phyloP scores from a whole-genome alignment of 805 yeast species.

The Isabelozyma pseudorhagii region DNA sequence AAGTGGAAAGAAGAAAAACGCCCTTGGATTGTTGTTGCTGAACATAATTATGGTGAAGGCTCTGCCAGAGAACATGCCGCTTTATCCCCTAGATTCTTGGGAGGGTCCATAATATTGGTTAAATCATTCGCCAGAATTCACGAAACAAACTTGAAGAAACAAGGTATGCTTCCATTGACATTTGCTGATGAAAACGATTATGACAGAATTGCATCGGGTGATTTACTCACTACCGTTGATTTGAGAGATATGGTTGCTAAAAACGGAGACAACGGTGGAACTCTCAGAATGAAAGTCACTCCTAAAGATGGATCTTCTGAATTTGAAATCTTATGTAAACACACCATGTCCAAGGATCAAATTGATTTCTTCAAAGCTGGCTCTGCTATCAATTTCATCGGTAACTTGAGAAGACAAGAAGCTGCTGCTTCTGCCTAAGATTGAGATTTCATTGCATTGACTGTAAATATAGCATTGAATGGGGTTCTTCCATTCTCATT shows the following conservation, averaged over 20 bases:
- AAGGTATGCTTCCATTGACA: conserved; percentile 93
- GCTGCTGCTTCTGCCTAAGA: conserved; percentile 3
- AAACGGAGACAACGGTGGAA: conserved; percentile 87
- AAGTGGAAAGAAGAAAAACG: conserved; percentile 84
- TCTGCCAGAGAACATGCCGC: conserved; percentile 99
- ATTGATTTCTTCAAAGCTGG: conserved; percentile 96
- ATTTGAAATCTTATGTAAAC: conserved; percentile 74
- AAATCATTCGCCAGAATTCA: conserved; percentile 98
- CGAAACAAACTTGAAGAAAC: conserved; percentile 96
- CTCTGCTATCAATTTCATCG: conserved; percentile 91
- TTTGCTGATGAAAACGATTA: conserved; percentile 90
- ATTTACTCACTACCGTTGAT: conserved; percentile 70
- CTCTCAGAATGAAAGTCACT: conserved; percentile 65
- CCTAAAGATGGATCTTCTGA: conserved; percentile 64
- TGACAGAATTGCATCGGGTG: conserved; percentile 76
- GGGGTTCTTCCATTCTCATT: not conserved
- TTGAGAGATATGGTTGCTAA: conserved; percentile 73
- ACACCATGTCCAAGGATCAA: conserved; percentile 97
- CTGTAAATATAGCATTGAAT: not conserved
- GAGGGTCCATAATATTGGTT: conserved; percentile 83
- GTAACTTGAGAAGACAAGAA: conserved; percentile 36
- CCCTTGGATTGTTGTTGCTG: conserved; percentile 96
- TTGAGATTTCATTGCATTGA: not conserved
- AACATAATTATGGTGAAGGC: conserved; percentile 98
- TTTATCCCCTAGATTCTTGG: conserved; percentile 88